Evolutionary conservation across 2,329 filamentous ascomycete genomes (phyloP).

Genomic region (Fusarium sp.): DNA sequence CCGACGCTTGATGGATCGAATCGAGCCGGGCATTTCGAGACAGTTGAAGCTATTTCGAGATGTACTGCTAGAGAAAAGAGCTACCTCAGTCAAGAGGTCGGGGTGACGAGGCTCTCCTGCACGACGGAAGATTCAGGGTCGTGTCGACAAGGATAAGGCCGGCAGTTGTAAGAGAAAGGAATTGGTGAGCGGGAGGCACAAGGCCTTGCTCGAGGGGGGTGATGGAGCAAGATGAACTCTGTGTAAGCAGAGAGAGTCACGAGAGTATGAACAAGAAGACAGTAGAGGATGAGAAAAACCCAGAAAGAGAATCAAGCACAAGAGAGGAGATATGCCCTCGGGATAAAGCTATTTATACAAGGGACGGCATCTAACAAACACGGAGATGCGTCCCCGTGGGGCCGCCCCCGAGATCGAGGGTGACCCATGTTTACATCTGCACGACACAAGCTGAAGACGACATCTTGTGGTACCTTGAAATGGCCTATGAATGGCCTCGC

Average conservation of each 20-base stretch:
- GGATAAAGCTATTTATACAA: constrained; percentile 29
- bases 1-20: constrained; percentile 30
- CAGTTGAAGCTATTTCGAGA: not conserved
- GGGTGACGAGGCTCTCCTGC: not conserved
- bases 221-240: not conserved
- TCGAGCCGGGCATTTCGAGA: constrained; percentile 26
- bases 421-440: constrained; percentile 34
- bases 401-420: constrained; percentile 27
- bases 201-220: not conserved
- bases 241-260: not conserved
- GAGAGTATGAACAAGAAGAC: not conserved
- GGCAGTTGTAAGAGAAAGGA: not conserved
- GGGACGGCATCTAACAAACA: not conserved
- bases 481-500: constrained; percentile 9
- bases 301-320: not conserved
- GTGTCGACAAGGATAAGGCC: constrained; percentile 2
- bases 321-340: not conserved
- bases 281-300: not conserved
- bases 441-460: constrained; percentile 23
- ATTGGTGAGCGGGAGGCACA: not conserved
- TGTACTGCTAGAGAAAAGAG: not conserved
- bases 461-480: constrained; percentile 14
- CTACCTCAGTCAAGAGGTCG: not conserved
- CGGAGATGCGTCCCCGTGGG: constrained; percentile 13
- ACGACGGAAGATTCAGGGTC: not conserved